Conservation (phyloP, 805 yeast genomes). For the Kodamaea sagamina region DNA sequence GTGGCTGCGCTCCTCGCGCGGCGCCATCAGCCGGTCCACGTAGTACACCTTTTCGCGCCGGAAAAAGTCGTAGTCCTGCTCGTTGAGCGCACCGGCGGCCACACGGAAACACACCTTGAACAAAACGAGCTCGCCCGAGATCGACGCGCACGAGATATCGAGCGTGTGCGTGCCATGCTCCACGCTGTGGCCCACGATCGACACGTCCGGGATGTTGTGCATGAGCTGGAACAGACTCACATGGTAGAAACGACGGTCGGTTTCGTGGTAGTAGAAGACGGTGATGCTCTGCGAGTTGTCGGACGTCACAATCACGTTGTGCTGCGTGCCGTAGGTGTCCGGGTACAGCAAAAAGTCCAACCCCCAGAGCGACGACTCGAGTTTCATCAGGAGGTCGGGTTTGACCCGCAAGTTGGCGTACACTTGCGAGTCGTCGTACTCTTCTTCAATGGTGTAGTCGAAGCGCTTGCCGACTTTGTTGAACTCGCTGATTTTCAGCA, state of each 20-base stretch:
- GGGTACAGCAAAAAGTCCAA: constrained; percentile 40
- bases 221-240: constrained; percentile 44
- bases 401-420: constrained; percentile 24
- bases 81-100: constrained; percentile 25
- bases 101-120: constrained; percentile 37
- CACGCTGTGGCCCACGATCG: constrained; percentile 33
- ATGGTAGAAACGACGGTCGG: constrained; percentile 29
- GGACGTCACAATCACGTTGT: constrained; percentile 46
- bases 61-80: constrained; percentile 16
- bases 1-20: background rate
- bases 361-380: constrained; percentile 63
- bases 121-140: constrained; percentile 47
- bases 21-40: constrained; percentile 27
- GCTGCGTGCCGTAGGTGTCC: constrained; percentile 19
- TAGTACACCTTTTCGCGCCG: constrained; percentile 21
- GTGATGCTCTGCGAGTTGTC: constrained; percentile 55
- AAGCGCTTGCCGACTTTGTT: background rate
- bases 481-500: constrained; percentile 15
- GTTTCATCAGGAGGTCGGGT: constrained; percentile 31
- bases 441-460: constrained; percentile 1
- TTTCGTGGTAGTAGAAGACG: constrained; percentile 36
- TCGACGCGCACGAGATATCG: constrained; percentile 41
- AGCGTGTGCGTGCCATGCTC: constrained; percentile 27
- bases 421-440: constrained; percentile 7
- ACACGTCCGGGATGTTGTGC: constrained; percentile 58